Evolutionary conservation across 805 yeast species (phyloP).

Genomic region (Saccharomycopsis malanga): DNA sequence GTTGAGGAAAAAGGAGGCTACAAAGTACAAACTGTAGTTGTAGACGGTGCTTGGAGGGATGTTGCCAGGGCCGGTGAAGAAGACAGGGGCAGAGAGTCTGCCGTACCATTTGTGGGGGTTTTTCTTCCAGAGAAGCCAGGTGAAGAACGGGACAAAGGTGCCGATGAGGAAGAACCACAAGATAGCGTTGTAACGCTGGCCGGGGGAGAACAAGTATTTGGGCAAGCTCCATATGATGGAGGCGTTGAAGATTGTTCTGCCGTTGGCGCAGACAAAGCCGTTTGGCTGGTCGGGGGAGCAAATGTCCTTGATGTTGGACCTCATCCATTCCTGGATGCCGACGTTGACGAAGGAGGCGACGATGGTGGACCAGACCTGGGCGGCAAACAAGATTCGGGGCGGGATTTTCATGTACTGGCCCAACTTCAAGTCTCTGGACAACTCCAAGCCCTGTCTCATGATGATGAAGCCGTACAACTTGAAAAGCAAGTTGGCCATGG

Average conservation of each 20-base stretch:
- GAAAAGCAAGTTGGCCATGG: slow-evolving; percentile 49
- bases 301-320: slow-evolving; percentile 32
- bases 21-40: slow-evolving; percentile 51
- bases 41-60: slow-evolving; percentile 74
- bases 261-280: slow-evolving; percentile 42
- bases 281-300: slow-evolving; percentile 39
- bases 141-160: slow-evolving; percentile 33
- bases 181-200: slow-evolving; percentile 47
- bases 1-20: slow-evolving; percentile 38
- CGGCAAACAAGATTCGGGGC: slow-evolving; percentile 46
- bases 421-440: slow-evolving; percentile 45
- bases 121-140: slow-evolving; percentile 27
- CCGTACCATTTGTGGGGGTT: slow-evolving; percentile 29
- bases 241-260: slow-evolving; percentile 40
- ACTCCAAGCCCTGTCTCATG: slow-evolving; percentile 47
- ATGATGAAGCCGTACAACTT: slow-evolving; percentile 49
- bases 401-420: slow-evolving; percentile 54
- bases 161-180: slow-evolving; percentile 54
- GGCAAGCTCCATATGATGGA: slow-evolving; percentile 47
- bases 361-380: slow-evolving; percentile 36
- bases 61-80: slow-evolving; percentile 51
- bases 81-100: slow-evolving; percentile 53
- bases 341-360: slow-evolving; percentile 33
- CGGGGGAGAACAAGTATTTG: slow-evolving; percentile 41
- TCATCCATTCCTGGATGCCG: slow-evolving; percentile 37